Evolutionary conservation across 805 yeast species (phyloP).

Genomic region (Teunomyces kruisii): DNA sequence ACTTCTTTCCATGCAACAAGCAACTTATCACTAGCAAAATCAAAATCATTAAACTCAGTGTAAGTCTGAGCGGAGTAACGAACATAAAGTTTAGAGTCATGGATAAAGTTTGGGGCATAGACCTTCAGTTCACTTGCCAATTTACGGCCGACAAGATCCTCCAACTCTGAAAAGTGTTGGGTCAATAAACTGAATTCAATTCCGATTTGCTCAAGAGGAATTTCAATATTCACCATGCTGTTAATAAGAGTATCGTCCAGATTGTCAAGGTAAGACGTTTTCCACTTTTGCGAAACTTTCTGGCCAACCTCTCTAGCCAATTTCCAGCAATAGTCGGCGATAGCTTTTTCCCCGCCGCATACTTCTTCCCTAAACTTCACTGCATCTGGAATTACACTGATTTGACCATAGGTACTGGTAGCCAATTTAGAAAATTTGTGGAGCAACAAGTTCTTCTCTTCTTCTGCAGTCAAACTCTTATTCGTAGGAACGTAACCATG

Average conservation of each 20-base stretch:
- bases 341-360: conserved; percentile 61
- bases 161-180: not conserved
- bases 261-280: conserved; percentile 37
- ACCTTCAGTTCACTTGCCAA: conserved; percentile 30
- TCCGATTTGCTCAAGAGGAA: conserved; percentile 27
- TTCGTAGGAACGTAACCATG: conserved; percentile 42
- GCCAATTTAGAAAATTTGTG: conserved; percentile 53
- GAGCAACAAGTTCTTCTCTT: conserved; percentile 27
- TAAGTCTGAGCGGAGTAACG: conserved; percentile 64
- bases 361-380: conserved; percentile 48
- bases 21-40: conserved; percentile 44
- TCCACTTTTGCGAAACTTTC: conserved; percentile 37
- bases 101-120: conserved; percentile 46
- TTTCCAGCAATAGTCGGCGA: conserved; percentile 45
- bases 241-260: conserved; percentile 32
- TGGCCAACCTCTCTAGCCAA: conserved; percentile 47
- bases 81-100: conserved; percentile 26
- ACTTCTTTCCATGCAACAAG: conserved; percentile 16
- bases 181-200: conserved; percentile 8
- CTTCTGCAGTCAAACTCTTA: conserved; percentile 18
- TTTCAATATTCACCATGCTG: conserved; percentile 44
- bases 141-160: not conserved
- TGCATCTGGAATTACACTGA: conserved; percentile 47
- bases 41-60: conserved; percentile 55
- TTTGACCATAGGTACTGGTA: conserved; percentile 47